Evolutionary conservation across 768 basidiomycete species (phyloP), one percentile per base, ranked within the genome.

Genomic region (Termitomyces sp.): DNA sequence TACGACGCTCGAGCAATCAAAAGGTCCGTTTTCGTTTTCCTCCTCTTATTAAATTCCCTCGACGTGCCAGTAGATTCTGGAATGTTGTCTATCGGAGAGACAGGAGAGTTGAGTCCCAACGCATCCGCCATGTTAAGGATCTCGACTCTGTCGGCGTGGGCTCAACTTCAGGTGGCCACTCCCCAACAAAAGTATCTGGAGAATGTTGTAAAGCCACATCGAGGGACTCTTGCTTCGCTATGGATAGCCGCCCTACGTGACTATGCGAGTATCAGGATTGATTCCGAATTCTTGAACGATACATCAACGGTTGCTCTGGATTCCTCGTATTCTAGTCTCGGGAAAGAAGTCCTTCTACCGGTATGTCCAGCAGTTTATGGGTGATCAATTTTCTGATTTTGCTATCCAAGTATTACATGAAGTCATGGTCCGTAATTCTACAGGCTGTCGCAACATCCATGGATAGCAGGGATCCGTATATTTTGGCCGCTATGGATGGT

Each of bases 71-170:
- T 64, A 97, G 95, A 89, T 57, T 84, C 89, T 5, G 90, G 89
- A 2, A 91, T 88, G 79, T 71, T 93, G 4, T 88, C 91, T 7
- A 79, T 97, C 20, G 96, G 96, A 1, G 92, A 93, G 60, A 84
- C 91, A 0, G 85, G 85, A 18, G 88, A 96, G 67, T 78, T 95
- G 12, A 92, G 93, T 59, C 91, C 95, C 4, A 98, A 98, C 65
- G 96, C 95, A 3, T 91, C 94, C 0, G 89, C 94, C 39, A 96
- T 97, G 92, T 74, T 99, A 49, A 84, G 93, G 53, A 90, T 98
- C 26, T 94, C 95, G 1, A 91, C 92, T 1, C 75, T 98, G 37
- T 91, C 94, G 1, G 96, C 95, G 1, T 99, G 96, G 96, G 95
- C 95, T 7, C 89, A 96, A 68, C 78, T 99, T 16, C 85, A 93